Conservation (phyloP, 495 filamentous ascomycete species). For the Neurospora cerealis region DNA sequence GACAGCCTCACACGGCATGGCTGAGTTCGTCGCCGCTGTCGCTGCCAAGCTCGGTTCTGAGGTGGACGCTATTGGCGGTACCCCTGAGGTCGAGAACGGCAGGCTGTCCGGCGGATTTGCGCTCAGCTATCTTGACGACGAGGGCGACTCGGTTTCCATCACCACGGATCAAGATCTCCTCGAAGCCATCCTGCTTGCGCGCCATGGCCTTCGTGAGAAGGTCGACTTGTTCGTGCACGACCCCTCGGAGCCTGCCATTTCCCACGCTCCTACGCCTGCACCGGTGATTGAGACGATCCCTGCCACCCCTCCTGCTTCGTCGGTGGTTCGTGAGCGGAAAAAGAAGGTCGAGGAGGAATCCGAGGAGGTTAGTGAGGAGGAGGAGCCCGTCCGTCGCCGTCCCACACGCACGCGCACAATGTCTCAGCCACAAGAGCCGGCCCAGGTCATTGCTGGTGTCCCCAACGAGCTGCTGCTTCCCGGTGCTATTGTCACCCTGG, state of each 20-base stretch:
- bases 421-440: conserved; percentile 41
- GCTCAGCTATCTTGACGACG: conserved; percentile 92
- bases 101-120: conserved; percentile 76
- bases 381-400: conserved; percentile 36
- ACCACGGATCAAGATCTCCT: conserved; percentile 90
- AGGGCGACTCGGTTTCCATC: conserved; percentile 95
- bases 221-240: conserved; percentile 97
- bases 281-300: conserved; percentile 38
- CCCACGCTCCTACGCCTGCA: conserved; percentile 52
- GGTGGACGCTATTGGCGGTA: conserved; percentile 75
- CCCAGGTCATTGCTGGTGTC: conserved; percentile 80
- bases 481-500: conserved; percentile 88
- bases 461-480: conserved; percentile 92
- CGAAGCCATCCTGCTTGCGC: conserved; percentile 79
- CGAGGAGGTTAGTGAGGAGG: conserved; percentile 52
- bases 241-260: conserved; percentile 69
- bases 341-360: conserved; percentile 49
- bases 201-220: conserved; percentile 70
- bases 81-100: conserved; percentile 64
- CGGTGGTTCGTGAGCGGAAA: conserved; percentile 48
- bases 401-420: conserved; percentile 25
- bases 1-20: conserved; percentile 66
- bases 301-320: conserved; percentile 44
- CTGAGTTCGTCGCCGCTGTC: conserved; percentile 69
- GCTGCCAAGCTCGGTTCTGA: conserved; percentile 82